phyloP scores from a whole-genome alignment of 192 early-diverging fungal species.

The Coemansia sp. region DNA sequence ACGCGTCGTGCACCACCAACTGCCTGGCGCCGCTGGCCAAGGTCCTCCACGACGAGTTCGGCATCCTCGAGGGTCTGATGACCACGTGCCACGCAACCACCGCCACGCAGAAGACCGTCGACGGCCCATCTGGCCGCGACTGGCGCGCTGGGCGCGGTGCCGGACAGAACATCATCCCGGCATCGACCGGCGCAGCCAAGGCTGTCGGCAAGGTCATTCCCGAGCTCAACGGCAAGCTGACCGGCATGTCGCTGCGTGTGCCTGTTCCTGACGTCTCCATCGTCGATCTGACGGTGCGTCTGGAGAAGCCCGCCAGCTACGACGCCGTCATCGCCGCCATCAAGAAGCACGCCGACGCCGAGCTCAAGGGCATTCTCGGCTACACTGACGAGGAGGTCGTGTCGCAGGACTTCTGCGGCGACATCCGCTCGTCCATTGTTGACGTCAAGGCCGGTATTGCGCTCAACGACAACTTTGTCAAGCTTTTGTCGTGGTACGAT shows the following conservation, averaged over 20 bases:
- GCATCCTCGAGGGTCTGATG: constrained; percentile 96
- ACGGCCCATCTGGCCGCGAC: constrained; percentile 96
- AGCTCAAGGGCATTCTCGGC: constrained; percentile 87
- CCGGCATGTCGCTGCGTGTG: constrained; percentile 99
- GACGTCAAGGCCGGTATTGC: constrained; percentile 96
- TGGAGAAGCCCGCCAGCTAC: constrained; percentile 88
- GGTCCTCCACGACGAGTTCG: constrained; percentile 94
- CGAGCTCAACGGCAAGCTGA: constrained; percentile 90
- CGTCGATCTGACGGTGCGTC: constrained; percentile 93
- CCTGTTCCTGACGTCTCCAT: constrained; percentile 93
- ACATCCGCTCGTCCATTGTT: constrained; percentile 89
- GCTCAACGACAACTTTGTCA: constrained; percentile 93
- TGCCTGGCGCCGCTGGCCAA: constrained; percentile 97
- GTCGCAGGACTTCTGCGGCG: constrained; percentile 92
- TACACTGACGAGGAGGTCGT: constrained; percentile 96
- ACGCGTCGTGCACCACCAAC: constrained; percentile 99
- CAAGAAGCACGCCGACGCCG: constrained; percentile 80
- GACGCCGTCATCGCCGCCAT: constrained; percentile 84
- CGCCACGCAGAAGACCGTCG: constrained; percentile 99
- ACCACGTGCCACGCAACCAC: constrained; percentile 98
- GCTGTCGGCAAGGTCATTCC: constrained; percentile 99
- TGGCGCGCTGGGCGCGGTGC: constrained; percentile 98
- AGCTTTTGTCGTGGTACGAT: constrained; percentile 94
- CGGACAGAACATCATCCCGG: constrained; percentile 96
- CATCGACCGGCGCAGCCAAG: constrained; percentile 98